Base-by-base conservation (phyloP, 495 filamentous ascomycete species). In the Hypomontagnella submonticulosa region DNA sequence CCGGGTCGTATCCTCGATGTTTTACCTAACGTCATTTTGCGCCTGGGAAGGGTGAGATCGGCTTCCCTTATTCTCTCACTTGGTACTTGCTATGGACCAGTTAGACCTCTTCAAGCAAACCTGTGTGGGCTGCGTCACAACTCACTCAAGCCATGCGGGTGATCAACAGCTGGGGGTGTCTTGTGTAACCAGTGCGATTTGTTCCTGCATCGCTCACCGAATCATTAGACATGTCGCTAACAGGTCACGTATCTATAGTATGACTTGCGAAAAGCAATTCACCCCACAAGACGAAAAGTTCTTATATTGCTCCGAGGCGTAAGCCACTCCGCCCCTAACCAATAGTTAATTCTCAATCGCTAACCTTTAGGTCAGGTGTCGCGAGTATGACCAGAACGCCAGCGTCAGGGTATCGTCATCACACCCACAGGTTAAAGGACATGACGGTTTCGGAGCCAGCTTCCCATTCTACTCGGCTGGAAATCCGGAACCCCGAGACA, bases 251-350 rank as follows among this genome's bases (percentile, higher is more conserved):
- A 30, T 53, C 50, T 61, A 33, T 50, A 83, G 81, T 71, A 83
- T 83, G 81, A 76, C 76, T n/a, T 83, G 81, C 67, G 81, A 81
- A 54, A 82, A 81, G 71, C 77, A 81, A 61, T 82, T 82, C 63
- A 61, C 76, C 57, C 75, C 78, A 47, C 69, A 76, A 30, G 77
- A 78, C 51, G 79, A 81, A 33, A 76, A 72, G 46, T 71, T 71
- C 40, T 54, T 82, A 54, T 83, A 83, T 72, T 83, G 81, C 71
- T 81, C 81, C 19, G 80, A 81, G 55, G 68, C 74, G 79, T 82
- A 75, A 78, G 80, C 46, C 37, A 46, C 51, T 59, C 13, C 38
- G 12, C 13, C 55, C 59, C 62, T 67, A 57, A 63, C 71, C 66
- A 74, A 66, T 74, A 34, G 52, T 7, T 47, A 30, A 8, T 44